Conservation (phyloP, 306 rosid genomes). For the Fragaria ananassa region DNA sequence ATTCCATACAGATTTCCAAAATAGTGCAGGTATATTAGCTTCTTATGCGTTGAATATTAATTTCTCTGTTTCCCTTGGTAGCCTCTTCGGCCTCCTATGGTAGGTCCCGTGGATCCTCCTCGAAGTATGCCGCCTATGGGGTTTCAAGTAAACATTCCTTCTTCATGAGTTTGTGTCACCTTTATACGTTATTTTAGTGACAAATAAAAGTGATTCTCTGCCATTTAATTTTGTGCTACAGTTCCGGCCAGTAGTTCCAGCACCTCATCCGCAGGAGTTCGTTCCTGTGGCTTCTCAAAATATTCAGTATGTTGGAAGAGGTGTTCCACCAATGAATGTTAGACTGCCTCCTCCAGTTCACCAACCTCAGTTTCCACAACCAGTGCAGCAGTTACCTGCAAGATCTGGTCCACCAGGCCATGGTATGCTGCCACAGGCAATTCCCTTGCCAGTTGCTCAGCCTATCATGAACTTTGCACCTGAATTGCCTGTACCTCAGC, state of each 20-base stretch:
- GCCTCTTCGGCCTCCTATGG: constrained; percentile 74
- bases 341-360: constrained; percentile 66
- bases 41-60: not conserved
- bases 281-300: constrained; percentile 64
- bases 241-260: constrained; percentile 70
- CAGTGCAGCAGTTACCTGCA: constrained; percentile 62
- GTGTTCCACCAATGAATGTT: constrained; percentile 61
- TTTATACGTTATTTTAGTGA: not conserved
- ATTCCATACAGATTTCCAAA: not conserved
- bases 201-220: not conserved
- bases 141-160: constrained; percentile 58
- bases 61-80: constrained; percentile 21
- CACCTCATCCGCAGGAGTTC: constrained; percentile 68
- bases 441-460: constrained; percentile 57
- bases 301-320: constrained; percentile 68
- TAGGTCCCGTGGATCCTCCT: constrained; percentile 72
- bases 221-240: constrained; percentile 31
- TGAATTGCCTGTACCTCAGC: constrained; percentile 51
- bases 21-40: not conserved
- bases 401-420: constrained; percentile 62
- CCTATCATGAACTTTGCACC: constrained; percentile 55
- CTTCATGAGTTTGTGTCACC: constrained; percentile 12
- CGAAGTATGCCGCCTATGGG: constrained; percentile 64
- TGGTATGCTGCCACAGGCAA: constrained; percentile 46
- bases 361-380: constrained; percentile 63